These are phyloP conservation scores for Beverwykella pulmonaria DNA, from an alignment of 495 filamentous ascomycete genomes.

Conservation along the genomic window DNA sequence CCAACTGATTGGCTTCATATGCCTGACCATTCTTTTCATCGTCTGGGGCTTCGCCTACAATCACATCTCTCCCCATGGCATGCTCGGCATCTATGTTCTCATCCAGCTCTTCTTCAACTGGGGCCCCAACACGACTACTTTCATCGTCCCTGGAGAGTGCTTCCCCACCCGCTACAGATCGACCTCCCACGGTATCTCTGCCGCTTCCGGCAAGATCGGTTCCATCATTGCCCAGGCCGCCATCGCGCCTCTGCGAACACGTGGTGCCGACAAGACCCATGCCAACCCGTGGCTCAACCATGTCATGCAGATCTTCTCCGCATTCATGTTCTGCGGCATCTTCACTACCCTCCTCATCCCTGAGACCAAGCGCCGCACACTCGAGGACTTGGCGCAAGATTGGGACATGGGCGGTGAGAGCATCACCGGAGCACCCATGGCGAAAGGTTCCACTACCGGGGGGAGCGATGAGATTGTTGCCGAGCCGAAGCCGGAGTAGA, in stretches of 20 bases:
- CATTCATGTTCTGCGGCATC: constrained; percentile 76
- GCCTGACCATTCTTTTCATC: constrained; percentile 76
- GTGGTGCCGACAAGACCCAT: constrained; percentile 41
- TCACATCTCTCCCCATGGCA: constrained; percentile 42
- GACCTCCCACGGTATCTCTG: constrained; percentile 82
- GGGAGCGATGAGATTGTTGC: background rate
- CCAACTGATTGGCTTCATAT: constrained; percentile 72
- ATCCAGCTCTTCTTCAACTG: constrained; percentile 49
- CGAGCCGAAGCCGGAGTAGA: background rate
- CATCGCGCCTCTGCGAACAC: constrained; percentile 50
- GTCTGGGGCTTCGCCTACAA: constrained; percentile 75
- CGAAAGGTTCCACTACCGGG: background rate
- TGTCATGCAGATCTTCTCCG: constrained; percentile 76
- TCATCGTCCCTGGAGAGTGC: constrained; percentile 86
- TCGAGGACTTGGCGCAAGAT: constrained; percentile 43
- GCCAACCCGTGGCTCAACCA: constrained; percentile 71
- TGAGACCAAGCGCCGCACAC: constrained; percentile 73
- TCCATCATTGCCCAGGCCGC: constrained; percentile 62
- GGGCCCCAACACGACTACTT: constrained; percentile 85
- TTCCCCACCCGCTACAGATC: constrained; percentile 88
- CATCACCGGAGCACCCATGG: constrained; percentile 20
- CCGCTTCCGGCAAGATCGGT: constrained; percentile 79
- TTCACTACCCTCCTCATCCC: constrained; percentile 68
- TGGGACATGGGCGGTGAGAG: constrained; percentile 36
- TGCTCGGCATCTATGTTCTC: constrained; percentile 43